Conservation (phyloP, 2,329 filamentous ascomycete species). For the Microsporum canis region DNA sequence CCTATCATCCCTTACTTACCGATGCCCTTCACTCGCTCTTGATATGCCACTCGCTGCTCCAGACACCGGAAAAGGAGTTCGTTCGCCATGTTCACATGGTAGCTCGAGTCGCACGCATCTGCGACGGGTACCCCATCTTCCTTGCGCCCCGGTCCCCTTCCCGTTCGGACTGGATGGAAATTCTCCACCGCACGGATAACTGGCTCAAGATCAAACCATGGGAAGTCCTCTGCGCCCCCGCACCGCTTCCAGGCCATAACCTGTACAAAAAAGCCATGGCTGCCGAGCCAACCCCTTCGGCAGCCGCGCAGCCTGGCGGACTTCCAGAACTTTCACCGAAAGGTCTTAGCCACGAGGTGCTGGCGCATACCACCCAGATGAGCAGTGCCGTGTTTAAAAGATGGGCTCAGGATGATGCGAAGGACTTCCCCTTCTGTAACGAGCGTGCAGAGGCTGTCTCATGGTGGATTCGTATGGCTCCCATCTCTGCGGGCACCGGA, state of each 20-base stretch:
- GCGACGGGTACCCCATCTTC: constrained; percentile 72
- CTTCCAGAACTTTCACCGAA: constrained; percentile 58
- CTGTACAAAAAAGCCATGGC: constrained; percentile 33
- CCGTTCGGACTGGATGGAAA: constrained; percentile 68
- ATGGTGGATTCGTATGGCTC: constrained; percentile 56
- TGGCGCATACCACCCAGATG: constrained; percentile 37
- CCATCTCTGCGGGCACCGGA: constrained; percentile 19
- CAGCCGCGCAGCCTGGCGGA: constrained; percentile 49
- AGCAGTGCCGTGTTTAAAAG: constrained; percentile 34
- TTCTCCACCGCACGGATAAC: constrained; percentile 55
- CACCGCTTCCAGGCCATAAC: constrained; percentile 39
- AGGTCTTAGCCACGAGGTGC: constrained; percentile 58
- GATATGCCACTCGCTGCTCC: constrained; percentile 65
- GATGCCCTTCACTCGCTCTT: constrained; percentile 70
- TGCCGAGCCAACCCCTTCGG: constrained; percentile 39
- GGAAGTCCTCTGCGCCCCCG: constrained; percentile 58
- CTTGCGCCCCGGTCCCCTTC: constrained; percentile 59
- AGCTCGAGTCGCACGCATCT: constrained; percentile 59
- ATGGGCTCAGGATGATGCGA: constrained; percentile 54
- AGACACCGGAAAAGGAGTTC: constrained; percentile 67
- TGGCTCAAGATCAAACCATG: constrained; percentile 59
- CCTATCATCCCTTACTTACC: constrained; percentile 68
- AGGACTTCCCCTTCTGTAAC: constrained; percentile 58
- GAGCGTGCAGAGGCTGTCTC: constrained; percentile 58
- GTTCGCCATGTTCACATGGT: constrained; percentile 73